Percentiles rank a stretch among this genome's conserved stretches.
phyloP scores from a whole-genome alignment of 1,284 basidiomycete genomes.

The Leccinum solheimii region DNA sequence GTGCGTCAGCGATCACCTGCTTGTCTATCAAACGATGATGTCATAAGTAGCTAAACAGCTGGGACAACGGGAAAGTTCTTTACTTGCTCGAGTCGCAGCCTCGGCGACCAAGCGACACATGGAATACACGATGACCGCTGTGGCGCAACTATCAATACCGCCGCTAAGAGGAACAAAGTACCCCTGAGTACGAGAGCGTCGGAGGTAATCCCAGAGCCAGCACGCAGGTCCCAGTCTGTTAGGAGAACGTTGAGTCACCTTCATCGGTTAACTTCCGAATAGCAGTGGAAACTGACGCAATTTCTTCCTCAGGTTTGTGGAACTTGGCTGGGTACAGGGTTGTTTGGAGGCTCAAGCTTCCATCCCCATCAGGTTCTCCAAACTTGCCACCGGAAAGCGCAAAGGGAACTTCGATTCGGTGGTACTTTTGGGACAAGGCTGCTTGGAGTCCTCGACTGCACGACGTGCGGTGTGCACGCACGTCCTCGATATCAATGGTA shows the following conservation, averaged over 20 bases:
- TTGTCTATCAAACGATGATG: conserved; percentile 50
- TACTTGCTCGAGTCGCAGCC: conserved; percentile 72
- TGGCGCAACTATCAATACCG: conserved; percentile 98
- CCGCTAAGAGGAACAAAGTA: conserved; percentile 97
- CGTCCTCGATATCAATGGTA: conserved; percentile 93
- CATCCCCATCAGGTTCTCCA: conserved; percentile 50
- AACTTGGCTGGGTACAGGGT: conserved; percentile 64
- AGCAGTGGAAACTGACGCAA: conserved; percentile 66
- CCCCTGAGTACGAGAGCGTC: conserved; percentile 90
- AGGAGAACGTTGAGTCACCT: conserved; percentile 7
- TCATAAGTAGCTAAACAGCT: not conserved
- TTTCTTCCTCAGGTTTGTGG: conserved; percentile 94
- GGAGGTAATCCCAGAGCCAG: conserved; percentile 99
- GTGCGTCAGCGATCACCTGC: conserved; percentile 89
- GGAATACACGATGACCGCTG: conserved; percentile 91
- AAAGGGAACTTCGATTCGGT: conserved; percentile 77
- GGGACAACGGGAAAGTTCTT: conserved; percentile 17
- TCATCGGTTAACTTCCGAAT: not conserved
- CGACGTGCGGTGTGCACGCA: conserved; percentile 81
- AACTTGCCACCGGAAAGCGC: conserved; percentile 75
- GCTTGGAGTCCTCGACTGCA: conserved; percentile 91
- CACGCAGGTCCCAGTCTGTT: conserved; percentile 91
- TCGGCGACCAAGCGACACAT: conserved; percentile 92
- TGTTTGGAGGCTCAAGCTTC: conserved; percentile 49
- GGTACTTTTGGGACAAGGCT: conserved; percentile 69